Base-by-base conservation (phyloP, 1,284 basidiomycete species). In the Pseudozyma thailandica region DNA sequence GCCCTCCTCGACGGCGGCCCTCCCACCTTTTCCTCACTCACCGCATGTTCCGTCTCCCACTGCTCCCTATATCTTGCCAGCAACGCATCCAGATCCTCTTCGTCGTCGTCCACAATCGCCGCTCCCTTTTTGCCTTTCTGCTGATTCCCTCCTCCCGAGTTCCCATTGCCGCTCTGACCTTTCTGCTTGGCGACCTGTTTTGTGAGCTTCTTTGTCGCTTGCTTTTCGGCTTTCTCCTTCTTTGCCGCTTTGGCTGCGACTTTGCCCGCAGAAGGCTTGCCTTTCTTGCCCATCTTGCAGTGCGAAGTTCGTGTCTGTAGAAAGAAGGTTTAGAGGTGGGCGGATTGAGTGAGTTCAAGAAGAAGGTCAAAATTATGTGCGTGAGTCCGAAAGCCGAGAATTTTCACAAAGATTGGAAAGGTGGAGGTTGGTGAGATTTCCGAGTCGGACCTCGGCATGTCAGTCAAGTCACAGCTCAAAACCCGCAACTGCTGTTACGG, bases 211-310 rank as follows among this genome's bases (percentile, higher is more conserved):
- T 72, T 64, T 10, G 75, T 70, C 5, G 81, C 79, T 20, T 78
- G 68, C 61, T 78, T 75, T 52, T 82, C 80, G 46, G 81, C 80
- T 65, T 82, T 82, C 31, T 75, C 79, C 56, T 76, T 78, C 55
- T 82, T 82, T 2, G 77, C 78, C 5, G 79, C 80, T 60, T 82
- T 82, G 15, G 77, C 77, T 13, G 74, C 72, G 0, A 77, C 75
- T 47, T 82, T 82, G 28, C 73, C 74, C 1, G 74, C 78, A 15
- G 77, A 66, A 28, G 72, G 56, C 53, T 79, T 82, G 45, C 53
- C 63, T 38, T 80, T 79, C 68, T 81, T 82, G 20, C 74, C 81
- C 81, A 82, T 82, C 9, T 28, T 39, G 31, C 12, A 28, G 20
- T 12, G n/a, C 16, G 10, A 25, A 26, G 31, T 30, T 23, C 9